Evolutionary conservation across 495 filamentous ascomycete genomes (phyloP), one percentile per base, ranked within the genome.

Genomic region (Elaphomyces granulatus): DNA sequence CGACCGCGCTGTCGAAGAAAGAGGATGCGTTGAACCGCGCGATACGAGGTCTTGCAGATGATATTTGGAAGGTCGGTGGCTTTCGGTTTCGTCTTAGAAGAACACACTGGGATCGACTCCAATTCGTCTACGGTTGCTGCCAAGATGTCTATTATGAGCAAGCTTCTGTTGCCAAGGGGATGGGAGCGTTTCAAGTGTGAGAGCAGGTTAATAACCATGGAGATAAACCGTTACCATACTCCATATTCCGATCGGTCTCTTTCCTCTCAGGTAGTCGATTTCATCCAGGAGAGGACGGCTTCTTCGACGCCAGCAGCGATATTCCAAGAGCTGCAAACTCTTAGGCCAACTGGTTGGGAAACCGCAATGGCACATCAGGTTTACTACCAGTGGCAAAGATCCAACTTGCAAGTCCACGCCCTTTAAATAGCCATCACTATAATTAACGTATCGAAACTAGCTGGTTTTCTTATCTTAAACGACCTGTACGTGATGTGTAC

Each of bases 401-500:
- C n/a, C n/a, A n/a, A n/a, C n/a, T n/a, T n/a, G n/a, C n/a, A n/a
- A n/a, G n/a, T n/a, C n/a, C n/a, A n/a, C n/a, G n/a, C n/a, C n/a
- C n/a, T n/a, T n/a, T n/a, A n/a, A n/a, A n/a, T n/a, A n/a, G n/a
- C n/a, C n/a, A n/a, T n/a, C n/a, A n/a, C n/a, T n/a, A n/a, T n/a
- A n/a, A n/a, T n/a, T n/a, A n/a, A n/a, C n/a, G n/a, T n/a, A n/a
- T n/a, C n/a, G n/a, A n/a, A n/a, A n/a, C n/a, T n/a, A 49, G 46
- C 46, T 1, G 30, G 46, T 15, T 49, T 46, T 31, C 34, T 36
- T 23, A 36, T 36, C 8, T 36, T 49, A 20, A 23, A 49, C 28
- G 32, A 49, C 36, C 18, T 49, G 21, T 46, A 46, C 31, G 36
- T 49, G 33, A 19, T 49, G 9, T 49, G 38, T 44, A 46, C 43